Evolutionary conservation across 257 asterid species (phyloP).

Genomic region (Nicotiana undulata): DNA sequence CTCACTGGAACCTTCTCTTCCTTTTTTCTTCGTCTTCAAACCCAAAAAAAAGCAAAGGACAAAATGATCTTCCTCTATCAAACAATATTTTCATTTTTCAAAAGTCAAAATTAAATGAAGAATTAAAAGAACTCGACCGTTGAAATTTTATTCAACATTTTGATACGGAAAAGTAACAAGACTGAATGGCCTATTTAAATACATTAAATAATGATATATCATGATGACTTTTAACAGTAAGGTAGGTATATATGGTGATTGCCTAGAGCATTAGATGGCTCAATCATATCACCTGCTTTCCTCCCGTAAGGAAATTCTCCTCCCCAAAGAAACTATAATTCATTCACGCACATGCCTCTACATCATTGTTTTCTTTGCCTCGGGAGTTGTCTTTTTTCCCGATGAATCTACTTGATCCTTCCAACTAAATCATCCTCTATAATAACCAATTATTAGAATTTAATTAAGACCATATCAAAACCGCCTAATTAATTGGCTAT

Average conservation of each 20-base stretch:
- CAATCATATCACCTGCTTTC: neutral
- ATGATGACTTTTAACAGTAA: neutral
- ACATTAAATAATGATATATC: neutral
- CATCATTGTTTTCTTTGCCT: neutral
- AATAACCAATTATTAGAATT: neutral
- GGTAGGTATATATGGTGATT: neutral
- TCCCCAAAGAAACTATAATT: neutral
- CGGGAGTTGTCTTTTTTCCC: neutral
- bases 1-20: no score
- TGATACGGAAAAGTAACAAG: no score
- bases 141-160: no score
- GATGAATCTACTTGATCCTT: neutral
- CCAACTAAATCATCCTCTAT: neutral
- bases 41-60: neutral
- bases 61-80: neutral
- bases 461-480: neutral
- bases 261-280: neutral
- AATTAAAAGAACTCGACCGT: no score
- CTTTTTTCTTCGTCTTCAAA: neutral
- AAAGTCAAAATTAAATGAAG: no score
- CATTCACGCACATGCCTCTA: neutral
- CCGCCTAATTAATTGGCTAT: neutral
- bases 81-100: neutral
- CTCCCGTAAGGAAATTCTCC: neutral
- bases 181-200: neutral